Conservation (phyloP, 495 filamentous ascomycete species). For the Neurospora sp. region DNA sequence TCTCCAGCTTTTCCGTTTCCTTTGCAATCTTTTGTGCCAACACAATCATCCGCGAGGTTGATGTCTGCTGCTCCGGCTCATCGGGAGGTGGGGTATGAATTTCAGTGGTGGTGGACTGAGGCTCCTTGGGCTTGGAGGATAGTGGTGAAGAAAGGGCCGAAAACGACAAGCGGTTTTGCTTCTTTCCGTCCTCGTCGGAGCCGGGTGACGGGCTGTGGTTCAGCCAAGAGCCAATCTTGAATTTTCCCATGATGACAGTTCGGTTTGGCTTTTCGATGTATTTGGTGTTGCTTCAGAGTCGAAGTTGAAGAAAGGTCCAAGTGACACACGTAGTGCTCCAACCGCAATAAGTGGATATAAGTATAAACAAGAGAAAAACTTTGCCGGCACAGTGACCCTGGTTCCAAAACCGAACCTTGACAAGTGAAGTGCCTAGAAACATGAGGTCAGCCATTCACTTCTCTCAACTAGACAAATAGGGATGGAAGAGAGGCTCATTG, state of each 20-base stretch:
- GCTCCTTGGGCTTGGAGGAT: constrained; percentile 10
- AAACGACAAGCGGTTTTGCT: constrained; percentile 21
- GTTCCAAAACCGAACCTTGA: neutral
- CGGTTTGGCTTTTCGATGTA: neutral
- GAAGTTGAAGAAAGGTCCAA: neutral
- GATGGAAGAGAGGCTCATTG: neutral
- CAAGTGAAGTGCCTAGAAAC: neutral
- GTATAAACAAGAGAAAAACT: neutral
- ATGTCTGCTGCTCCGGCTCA: neutral
- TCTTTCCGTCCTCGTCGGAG: constrained; percentile 19
- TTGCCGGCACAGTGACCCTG: neutral
- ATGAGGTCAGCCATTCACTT: neutral
- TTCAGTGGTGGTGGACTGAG: neutral
- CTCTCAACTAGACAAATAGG: neutral
- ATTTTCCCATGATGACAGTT: constrained; percentile 16
- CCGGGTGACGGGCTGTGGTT: constrained; percentile 16
- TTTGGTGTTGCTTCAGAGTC: neutral
- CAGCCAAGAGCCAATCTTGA: constrained; percentile 25
- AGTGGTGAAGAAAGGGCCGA: constrained; percentile 10
- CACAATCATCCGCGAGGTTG: constrained; percentile 25
- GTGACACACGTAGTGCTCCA: neutral
- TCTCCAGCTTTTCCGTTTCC: constrained; percentile 32
- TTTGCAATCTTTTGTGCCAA: constrained; percentile 28
- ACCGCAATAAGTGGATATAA: neutral
- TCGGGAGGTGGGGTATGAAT: neutral